Evolutionary conservation across 2,329 filamentous ascomycete genomes (phyloP), one percentile per base, ranked within the genome.

Genomic region (Thielaviopsis ethacetica): DNA sequence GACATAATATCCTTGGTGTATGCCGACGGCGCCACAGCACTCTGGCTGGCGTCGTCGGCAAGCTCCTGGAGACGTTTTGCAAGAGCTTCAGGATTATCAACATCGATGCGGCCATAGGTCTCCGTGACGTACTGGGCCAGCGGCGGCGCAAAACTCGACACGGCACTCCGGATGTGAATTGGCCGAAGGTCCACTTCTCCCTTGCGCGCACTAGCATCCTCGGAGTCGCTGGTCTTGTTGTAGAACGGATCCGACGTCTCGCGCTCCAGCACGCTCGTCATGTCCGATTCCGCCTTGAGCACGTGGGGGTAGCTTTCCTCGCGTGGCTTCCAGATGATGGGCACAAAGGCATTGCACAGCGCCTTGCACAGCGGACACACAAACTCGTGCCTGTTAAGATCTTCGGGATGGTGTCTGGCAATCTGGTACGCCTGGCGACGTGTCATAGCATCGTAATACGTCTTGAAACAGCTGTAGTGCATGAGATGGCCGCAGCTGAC

Each of bases 331-430:
- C 93, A 98, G 44, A 95, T 84, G 62, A 98, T 89, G 0, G 94
- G 94, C 44, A 98, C 70, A 72, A 98, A 98, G 0, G 88, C 82
- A 68, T 98, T 98, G 2, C 93, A 93, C 0, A 98, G 77, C 3
- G 93, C 94, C 71, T 98, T 98, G 75, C 93, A 98, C 0, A 98
- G 76, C 1, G 93, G 93, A 65, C 93, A 98, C 58, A 97, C 87
- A 69, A 98, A 98, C 66, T 98, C 93, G 63, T 94, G 86, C 51
- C 81, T 76, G 21, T 79, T 76, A 1, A 88, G 78, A 59, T 84
- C 80, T 68, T 98, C 94, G 0, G 93, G 93, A 65, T 97, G 93
- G 65, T 95, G 88, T 15, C 93, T 81, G 7, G 93, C 91, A 69
- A 98, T 95, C 69, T 98, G 93, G 66, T 93, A 88, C 21, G 81